Evolutionary conservation across 2,329 filamentous ascomycete species (phyloP).

Genomic region (Fusarium secorum): DNA sequence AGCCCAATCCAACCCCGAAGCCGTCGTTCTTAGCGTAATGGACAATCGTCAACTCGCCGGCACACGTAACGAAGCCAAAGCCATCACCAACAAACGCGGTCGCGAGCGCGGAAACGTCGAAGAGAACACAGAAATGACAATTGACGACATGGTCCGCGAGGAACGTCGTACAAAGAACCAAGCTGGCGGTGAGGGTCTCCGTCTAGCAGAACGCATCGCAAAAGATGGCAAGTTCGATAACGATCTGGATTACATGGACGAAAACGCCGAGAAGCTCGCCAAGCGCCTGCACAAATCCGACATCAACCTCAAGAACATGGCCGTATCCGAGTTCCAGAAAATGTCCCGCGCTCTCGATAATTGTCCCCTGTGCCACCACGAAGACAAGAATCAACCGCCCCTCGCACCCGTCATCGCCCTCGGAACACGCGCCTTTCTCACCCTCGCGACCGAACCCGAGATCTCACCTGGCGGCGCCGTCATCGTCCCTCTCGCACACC

Average conservation of each 20-base stretch:
- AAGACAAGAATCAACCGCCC: slow-evolving; percentile 77
- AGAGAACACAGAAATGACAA: slow-evolving; percentile 93
- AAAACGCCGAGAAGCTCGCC: slow-evolving; percentile 91
- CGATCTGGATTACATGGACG: slow-evolving; percentile 96
- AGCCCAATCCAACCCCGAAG: slow-evolving; percentile 66
- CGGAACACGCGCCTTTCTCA: slow-evolving; percentile 85
- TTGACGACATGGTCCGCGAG: slow-evolving; percentile 97
- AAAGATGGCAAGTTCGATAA: slow-evolving; percentile 92
- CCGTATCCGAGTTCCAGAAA: slow-evolving; percentile 88
- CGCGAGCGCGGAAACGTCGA: slow-evolving; percentile 84
- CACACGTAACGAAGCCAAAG: slow-evolving; percentile 74
- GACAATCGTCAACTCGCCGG: slow-evolving; percentile 90
- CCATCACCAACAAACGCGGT: slow-evolving; percentile 81
- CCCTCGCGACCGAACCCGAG: slow-evolving; percentile 88
- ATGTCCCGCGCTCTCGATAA: slow-evolving; percentile 85
- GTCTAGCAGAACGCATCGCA: slow-evolving; percentile 90
- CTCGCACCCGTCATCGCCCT: slow-evolving; percentile 86
- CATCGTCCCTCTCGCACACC: slow-evolving; percentile 88
- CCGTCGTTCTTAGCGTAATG: slow-evolving; percentile 83
- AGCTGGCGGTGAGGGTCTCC: slow-evolving; percentile 78
- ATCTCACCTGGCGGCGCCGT: slow-evolving; percentile 83
- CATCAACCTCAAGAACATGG: slow-evolving; percentile 84
- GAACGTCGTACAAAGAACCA: slow-evolving; percentile 85
- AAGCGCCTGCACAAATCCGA: slow-evolving; percentile 88
- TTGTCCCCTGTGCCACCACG: slow-evolving; percentile 92